Conservation (phyloP, 2,329 filamentous ascomycete genomes). For the Curvularia sp. region DNA sequence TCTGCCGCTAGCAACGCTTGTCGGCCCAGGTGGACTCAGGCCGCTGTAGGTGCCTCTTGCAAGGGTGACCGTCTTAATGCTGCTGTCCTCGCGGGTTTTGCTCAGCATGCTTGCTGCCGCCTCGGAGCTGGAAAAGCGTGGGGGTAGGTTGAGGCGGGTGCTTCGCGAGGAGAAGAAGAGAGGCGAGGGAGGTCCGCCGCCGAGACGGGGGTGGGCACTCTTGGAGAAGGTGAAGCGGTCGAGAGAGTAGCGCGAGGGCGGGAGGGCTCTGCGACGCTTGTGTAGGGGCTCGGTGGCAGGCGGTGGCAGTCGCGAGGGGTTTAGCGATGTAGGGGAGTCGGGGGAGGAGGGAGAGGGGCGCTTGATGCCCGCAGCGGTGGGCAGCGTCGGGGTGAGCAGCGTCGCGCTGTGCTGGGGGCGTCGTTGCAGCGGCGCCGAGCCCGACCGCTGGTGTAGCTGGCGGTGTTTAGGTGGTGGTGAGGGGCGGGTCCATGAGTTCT, state of each 20-base stretch:
- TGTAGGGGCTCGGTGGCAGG: slow-evolving; percentile 44
- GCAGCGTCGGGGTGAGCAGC: slow-evolving; percentile 23
- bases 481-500: slow-evolving; percentile 28
- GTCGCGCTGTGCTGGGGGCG: slow-evolving; percentile 11
- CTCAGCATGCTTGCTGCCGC: slow-evolving; percentile 66
- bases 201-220: slow-evolving; percentile 24
- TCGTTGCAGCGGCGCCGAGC: slow-evolving; percentile 21
- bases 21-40: slow-evolving; percentile 45
- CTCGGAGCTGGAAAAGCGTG: slow-evolving; percentile 65
- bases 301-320: not conserved
- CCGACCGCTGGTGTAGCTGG: slow-evolving; percentile 20
- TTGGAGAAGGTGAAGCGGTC: slow-evolving; percentile 47
- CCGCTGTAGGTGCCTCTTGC: slow-evolving; percentile 56
- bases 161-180: slow-evolving; percentile 61
- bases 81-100: slow-evolving; percentile 59
- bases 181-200: slow-evolving; percentile 55
- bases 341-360: slow-evolving; percentile 18
- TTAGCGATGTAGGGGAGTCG: slow-evolving; percentile 4
- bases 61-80: slow-evolving; percentile 61
- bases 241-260: slow-evolving; percentile 44
- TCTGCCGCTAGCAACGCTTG: slow-evolving; percentile 63
- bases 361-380: slow-evolving; percentile 34
- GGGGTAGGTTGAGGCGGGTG: slow-evolving; percentile 55
- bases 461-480: slow-evolving; percentile 23
- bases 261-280: slow-evolving; percentile 44